phyloP scores from a whole-genome alignment of 2,329 filamentous ascomycete species.

The Fusarium sp. region DNA sequence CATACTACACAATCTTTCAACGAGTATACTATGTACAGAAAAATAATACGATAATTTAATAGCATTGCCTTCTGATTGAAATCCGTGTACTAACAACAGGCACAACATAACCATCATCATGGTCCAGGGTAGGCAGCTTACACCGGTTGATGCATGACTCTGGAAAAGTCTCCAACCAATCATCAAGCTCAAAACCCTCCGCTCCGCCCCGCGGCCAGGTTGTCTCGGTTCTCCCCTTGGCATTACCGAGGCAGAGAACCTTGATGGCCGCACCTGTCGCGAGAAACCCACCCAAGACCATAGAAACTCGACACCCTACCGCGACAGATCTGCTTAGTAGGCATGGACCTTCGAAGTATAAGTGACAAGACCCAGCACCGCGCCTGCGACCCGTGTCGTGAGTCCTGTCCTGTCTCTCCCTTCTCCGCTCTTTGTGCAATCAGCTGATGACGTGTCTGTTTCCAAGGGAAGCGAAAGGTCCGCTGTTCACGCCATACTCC shows the following conservation, averaged over 20 bases:
- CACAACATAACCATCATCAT: too few species aligned
- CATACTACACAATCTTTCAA: too few species aligned
- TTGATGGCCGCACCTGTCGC: constrained; percentile 30
- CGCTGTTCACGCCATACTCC: constrained; percentile 33
- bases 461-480: constrained; percentile 37
- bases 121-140: not conserved
- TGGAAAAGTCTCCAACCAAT: constrained; percentile 3
- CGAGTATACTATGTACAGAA: too few species aligned
- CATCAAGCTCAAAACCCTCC: not conserved
- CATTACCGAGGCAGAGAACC: constrained; percentile 25
- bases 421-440: not conserved
- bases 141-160: not conserved
- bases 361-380: constrained; percentile 37
- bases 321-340: constrained; percentile 10
- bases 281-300: constrained; percentile 6
- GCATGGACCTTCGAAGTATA: constrained; percentile 29
- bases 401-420: too few species aligned
- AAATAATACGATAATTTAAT: too few species aligned
- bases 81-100: too few species aligned
- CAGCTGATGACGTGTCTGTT: constrained; percentile 15
- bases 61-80: too few species aligned
- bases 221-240: not conserved
- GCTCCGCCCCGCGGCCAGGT: not conserved
- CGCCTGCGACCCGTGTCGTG: constrained; percentile 35
- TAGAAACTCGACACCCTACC: not conserved